Evolutionary conservation across 148 eudicot species (phyloP).

Genomic region (Simmondsia chinensis): DNA sequence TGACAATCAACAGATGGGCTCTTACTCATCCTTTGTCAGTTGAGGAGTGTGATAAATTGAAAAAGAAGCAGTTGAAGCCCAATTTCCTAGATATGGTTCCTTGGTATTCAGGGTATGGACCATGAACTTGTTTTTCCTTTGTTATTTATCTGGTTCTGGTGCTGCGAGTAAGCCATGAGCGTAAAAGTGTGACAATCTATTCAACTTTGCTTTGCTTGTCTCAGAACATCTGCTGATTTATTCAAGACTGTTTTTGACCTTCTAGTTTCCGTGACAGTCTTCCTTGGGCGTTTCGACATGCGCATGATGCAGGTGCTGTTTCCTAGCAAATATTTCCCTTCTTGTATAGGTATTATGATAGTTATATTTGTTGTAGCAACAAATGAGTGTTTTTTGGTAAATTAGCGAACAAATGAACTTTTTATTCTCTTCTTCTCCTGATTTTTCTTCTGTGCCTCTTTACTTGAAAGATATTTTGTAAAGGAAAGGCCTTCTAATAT

Average conservation of each 20-base stretch:
- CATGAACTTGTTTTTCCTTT: conserved; percentile 1
- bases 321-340: neutral
- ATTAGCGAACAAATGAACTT: too few species aligned
- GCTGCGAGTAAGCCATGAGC: neutral
- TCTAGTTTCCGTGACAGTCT: conserved; percentile 89
- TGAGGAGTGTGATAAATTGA: conserved; percentile 63
- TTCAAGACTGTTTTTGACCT: conserved; percentile 97
- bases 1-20: conserved; percentile 76
- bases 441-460: too few species aligned
- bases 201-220: conserved; percentile 5
- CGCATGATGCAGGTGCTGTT: conserved; percentile 96
- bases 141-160: neutral
- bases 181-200: neutral
- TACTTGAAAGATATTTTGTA: too few species aligned
- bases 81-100: conserved; percentile 98
- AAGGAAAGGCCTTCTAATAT: too few species aligned
- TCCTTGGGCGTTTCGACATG: conserved; percentile 99
- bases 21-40: conserved; percentile 88
- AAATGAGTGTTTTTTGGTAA: neutral
- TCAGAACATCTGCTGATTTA: conserved; percentile 98
- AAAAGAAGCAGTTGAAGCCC: conserved; percentile 73
- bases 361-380: neutral
- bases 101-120: conserved; percentile 94
- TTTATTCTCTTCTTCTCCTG: too few species aligned
- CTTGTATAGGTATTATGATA: neutral